Evolutionary conservation across 352 stramenopile genomes (phyloP), one percentile per base, ranked within the genome.

Genomic region (Discostella stelligera): DNA sequence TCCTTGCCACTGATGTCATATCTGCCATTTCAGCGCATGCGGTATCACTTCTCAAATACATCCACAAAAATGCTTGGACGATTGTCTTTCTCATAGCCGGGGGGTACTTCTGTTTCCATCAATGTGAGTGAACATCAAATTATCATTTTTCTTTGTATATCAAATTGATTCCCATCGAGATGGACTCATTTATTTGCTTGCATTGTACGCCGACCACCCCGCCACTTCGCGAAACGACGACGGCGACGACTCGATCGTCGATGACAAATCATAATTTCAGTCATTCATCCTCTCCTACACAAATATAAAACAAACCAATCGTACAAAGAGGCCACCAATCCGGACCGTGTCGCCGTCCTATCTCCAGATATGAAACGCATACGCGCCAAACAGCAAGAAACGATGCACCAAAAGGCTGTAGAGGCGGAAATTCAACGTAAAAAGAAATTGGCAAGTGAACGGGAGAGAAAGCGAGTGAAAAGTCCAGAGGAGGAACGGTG

Each of bases 401-500:
- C 39, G 8, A 55, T 66, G 5, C 21, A 54, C 1, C 55, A 66
- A 48, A 53, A 44, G 32, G 58, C 77, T 0, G 18, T 63, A 0
- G 59, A 81, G 54, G 77, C 77, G n/a, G 56, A 62, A 9, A 66
- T 77, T 16, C 66, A 81, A 48, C 55, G 48, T 23, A 81, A 79
- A 50, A n/a, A 53, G 16, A 78, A 67, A 25, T 32, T 37, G 20
- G 39, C 23, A 32, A 41, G 23, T 18, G 77, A 84, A 52, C 59
- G 48, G 50, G 61, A 74, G 60, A 71, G 66, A 23, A 84, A 84
- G 21, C 53, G 72, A 21, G 72, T 84, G 0, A 81, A 81, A 32
- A 79, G 60, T 71, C 77, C 77, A 13, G 61, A 77, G 66, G 72
- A 84, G 61, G 77, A 77, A 54, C 46, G 71, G 49, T 82, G 66